Conservation (phyloP, 129 eudicot genomes). For the Saussurea involucrata region DNA sequence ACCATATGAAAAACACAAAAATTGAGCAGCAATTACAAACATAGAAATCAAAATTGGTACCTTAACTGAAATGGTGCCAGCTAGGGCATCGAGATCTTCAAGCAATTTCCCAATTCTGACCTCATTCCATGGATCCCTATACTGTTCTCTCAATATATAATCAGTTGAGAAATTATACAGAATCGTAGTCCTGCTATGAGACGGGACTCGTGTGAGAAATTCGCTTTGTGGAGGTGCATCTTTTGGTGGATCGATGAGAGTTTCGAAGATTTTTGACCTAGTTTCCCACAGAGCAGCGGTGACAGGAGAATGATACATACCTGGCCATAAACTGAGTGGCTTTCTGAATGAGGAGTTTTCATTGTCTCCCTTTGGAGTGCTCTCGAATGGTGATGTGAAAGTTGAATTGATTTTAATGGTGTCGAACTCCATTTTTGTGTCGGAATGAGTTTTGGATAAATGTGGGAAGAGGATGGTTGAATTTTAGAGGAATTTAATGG, state of each 20-base stretch:
- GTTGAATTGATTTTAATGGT: conserved; percentile 67
- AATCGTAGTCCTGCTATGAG: conserved; percentile 72
- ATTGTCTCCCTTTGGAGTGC: conserved; percentile 34
- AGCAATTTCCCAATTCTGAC: conserved; percentile 97
- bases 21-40: not conserved
- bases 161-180: conserved; percentile 78
- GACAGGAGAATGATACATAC: conserved; percentile 99
- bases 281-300: conserved; percentile 97
- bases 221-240: conserved; percentile 90
- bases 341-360: conserved; percentile 37
- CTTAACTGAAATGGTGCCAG: conserved; percentile 96
- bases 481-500: not conserved
- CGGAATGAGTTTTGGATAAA: not conserved
- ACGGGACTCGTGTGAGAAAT: conserved; percentile 69
- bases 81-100: conserved; percentile 99
- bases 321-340: conserved; percentile 92
- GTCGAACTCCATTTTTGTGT: conserved; percentile 30
- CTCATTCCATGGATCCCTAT: conserved; percentile 99
- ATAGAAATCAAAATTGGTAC: conserved; percentile 30
- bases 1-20: not conserved
- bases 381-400: conserved; percentile 61
- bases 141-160: conserved; percentile 88
- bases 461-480: not conserved
- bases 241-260: conserved; percentile 63
- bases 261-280: conserved; percentile 73